Evolutionary conservation across 148 eudicot genomes (phyloP), one percentile per base, ranked within the genome.

Genomic region (Rhododendron kiyosumense): DNA sequence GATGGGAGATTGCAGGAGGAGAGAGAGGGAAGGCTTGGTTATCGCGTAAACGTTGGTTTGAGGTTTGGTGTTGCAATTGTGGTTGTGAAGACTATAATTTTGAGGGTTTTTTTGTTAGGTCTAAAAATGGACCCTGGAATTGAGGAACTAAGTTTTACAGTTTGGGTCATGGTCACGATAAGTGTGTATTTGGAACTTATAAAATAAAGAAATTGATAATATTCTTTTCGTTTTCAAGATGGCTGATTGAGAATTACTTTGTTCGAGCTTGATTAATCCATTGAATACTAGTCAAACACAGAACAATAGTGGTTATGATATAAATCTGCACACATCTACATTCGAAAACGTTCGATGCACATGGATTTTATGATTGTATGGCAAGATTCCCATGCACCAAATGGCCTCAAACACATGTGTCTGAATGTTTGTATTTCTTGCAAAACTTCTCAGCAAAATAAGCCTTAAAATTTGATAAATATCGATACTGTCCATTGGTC

Each of bases 1-100:
- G 91, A 92, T 86, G 89, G 92, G 88, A 87, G 90, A 86, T 63
- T 41, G 81, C 85, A 79, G 79, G 85, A 77, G 36, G 75, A 87
- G 86, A 75, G 85, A 28, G 24, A 18, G 45, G 2, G 49, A 11
- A 17, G 14, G 22, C 11, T 69, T 18, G 78, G 7, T 67, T 15
- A n/a, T 78, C 28, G 34, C 14, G 46, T 81, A 34, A 24, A 45
- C 43, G 46, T 10, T 22, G 74, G 49, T 10, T 63, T 20, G 84
- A 71, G 52, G n/a, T 24, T 81, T 81, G 10, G 65, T 52, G 26
- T 5, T 14, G 30, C 17, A 82, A 81, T 81, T 82, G 73, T 82
- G 51, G 28, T 59, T 65, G 36, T 1, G 2, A n/a, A 52, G 4
- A 57, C 38, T 36, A 36, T 54, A 3, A 30, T 52, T 81, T 54